phyloP scores from a whole-genome alignment of 179 eudicot genomes.

The Amaranthus tricolor region DNA sequence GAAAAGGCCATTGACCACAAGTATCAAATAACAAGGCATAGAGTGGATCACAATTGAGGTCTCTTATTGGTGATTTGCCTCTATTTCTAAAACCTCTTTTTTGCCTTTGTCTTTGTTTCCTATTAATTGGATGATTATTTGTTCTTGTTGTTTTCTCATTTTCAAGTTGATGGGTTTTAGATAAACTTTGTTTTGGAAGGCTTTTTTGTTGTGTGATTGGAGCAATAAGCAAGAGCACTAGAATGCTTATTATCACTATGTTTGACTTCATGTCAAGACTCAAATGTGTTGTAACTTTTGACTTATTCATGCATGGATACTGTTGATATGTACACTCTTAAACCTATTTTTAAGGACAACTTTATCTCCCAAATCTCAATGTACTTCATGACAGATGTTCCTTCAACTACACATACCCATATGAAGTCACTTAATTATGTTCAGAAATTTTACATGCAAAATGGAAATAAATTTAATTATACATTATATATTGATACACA shows the following conservation, averaged over 20 bases:
- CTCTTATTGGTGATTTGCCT: conserved; percentile 20
- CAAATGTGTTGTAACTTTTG: background rate
- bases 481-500: too few species aligned
- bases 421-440: background rate
- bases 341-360: conserved; percentile 15
- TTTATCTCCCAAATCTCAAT: conserved; percentile 1
- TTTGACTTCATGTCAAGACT: conserved; percentile 29
- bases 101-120: conserved; percentile 15
- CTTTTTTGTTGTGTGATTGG: conserved; percentile 27
- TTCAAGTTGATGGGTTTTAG: conserved; percentile 14
- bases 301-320: background rate
- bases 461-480: background rate
- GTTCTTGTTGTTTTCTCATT: conserved; percentile 20
- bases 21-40: conserved; percentile 39
- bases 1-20: conserved; percentile 67
- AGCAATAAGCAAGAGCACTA: conserved; percentile 31
- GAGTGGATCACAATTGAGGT: conserved; percentile 50
- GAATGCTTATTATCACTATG: conserved; percentile 16
- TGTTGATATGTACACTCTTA: background rate
- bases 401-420: background rate
- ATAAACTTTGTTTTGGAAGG: background rate
- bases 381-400: conserved; percentile 25
- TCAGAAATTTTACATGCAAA: conserved; percentile 7
- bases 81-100: conserved; percentile 16
- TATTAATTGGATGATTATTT: conserved; percentile 7